Base-by-base conservation (phyloP, 2,329 filamentous ascomycete genomes). In the Volutella citrinella region DNA sequence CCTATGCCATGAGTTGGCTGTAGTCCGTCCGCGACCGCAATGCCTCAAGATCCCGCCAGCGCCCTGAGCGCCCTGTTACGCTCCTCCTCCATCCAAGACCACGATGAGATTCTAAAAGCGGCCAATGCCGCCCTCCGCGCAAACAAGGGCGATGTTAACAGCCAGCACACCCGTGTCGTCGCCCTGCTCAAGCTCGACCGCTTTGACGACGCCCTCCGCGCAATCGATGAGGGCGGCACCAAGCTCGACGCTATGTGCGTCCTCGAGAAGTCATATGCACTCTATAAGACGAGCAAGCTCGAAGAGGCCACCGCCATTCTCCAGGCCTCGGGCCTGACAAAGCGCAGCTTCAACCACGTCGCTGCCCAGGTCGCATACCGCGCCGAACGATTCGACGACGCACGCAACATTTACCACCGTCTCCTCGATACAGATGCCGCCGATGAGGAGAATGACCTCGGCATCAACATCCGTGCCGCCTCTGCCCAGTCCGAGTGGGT, bases 171-270 rank as follows among this genome's bases (percentile, higher is more conserved):
- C 21, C 82, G 83, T 41, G 73, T 84, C 11, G 75, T 91, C 27
- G 85, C 87, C 15, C 73, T 93, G 14, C 70, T 93, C 44, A 88
- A 89, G 58, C 77, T 93, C 49, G 87, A 93, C 61, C 83, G 86
- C 38, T 93, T 84, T 60, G 78, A 85, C 37, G 87, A 93, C 59
- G 85, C 84, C 27, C 67, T 88, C 29, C 78, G 78, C 39, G 74
- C 78, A 35, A 74, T 91, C 39, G 75, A 80, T 40, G 76, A 80
- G 21, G 79, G 71, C 13, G 79, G 80, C 30, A 68, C 75, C 38
- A 68, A 65, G 44, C 64, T 90, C 37, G 76, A 81, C 55, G 66
- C 74, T 23, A 63, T 64, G 37, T 86, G 82, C 46, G 54, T 64
- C 12, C 69, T 90, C 26, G 87, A 90, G 60, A 82, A 82, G 56